Percentiles rank a stretch among this genome's conserved stretches.
phyloP scores from a whole-genome alignment of 169 alveolate genomes.

The Eimeria mitis region DNA sequence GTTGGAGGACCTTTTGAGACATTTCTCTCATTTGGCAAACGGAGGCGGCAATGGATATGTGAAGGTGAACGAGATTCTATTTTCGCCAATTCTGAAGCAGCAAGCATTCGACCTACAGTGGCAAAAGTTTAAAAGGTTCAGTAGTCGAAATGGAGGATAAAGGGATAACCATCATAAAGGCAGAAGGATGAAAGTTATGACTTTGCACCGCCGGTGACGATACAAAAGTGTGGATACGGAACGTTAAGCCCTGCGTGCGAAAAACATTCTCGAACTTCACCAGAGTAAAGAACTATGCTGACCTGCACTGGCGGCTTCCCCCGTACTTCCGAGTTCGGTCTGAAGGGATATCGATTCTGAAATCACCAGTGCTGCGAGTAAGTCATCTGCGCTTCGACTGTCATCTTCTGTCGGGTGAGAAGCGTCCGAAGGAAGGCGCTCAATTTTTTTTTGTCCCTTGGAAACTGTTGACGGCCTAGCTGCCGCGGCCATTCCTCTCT shows the following conservation, averaged over 20 bases:
- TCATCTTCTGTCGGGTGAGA: constrained; percentile 8
- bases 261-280: not conserved
- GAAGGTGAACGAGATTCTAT: not conserved
- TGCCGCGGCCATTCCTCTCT: constrained; percentile 72
- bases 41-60: not conserved
- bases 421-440: not conserved
- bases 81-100: not conserved
- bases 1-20: not conserved
- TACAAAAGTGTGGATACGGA: no score
- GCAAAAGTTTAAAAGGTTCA: not conserved
- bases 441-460: not conserved
- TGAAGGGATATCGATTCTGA: constrained; percentile 65
- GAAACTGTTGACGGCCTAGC: constrained; percentile 16
- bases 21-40: not conserved
- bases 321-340: not conserved
- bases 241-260: not conserved
- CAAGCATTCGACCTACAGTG: not conserved
- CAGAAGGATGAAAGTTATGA: not conserved
- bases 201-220: not conserved
- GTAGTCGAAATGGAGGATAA: not conserved
- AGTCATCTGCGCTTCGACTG: constrained; percentile 40
- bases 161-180: not conserved
- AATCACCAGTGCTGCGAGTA: constrained; percentile 51
- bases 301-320: constrained; percentile 12
- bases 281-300: not conserved